Evolutionary conservation across 2,329 filamentous ascomycete species (phyloP), one percentile per base, ranked within the genome.

Genomic region (Fusarium illudens): DNA sequence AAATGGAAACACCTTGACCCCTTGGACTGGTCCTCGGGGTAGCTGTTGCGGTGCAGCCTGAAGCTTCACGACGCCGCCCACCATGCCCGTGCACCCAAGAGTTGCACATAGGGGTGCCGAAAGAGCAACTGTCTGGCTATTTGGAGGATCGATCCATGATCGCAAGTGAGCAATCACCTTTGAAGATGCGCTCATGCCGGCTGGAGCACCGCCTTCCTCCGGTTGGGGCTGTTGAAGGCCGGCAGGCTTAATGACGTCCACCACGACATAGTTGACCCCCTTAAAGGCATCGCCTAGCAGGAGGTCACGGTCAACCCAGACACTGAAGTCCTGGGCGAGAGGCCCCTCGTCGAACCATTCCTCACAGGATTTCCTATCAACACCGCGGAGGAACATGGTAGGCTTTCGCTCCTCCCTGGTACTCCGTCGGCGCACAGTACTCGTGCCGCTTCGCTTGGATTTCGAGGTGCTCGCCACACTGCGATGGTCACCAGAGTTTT

Each of bases 301-400:
- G 25, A 93, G 79, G 62, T 97, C 93, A 30, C 89, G 86, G 75
- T 97, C 94, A 7, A 97, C 84, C 93, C 95, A 98, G 22, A 97
- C 84, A 64, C 87, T 90, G 48, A 97, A 83, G 11, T 87, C 84
- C 19, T 85, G 80, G 19, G 83, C 82, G 20, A 84, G 80, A 0
- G 83, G 78, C 12, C 88, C 87, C n/a, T 89, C 86, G 60, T 94
- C 91, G 72, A 97, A 97, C 87, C 90, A 96, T 56, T 94, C 90
- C 49, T 83, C 81, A 56, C 90, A 92, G 11, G 91, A 79, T 22
- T 83, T 83, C 62, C 90, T 87, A 74, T 96, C 92, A 15, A 97
- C 82, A 1, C 90, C 93, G 48, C 96, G 86, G 44, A 98, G 84
- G 74, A 97, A 97, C 32, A 97, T 78, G 1, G 89, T 82, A 3